A percentile compares a stretch with the other conserved stretches of the same genome.
Conservation (phyloP, 2,329 filamentous ascomycete genomes). For the Penicillium fuscoglaucum region DNA sequence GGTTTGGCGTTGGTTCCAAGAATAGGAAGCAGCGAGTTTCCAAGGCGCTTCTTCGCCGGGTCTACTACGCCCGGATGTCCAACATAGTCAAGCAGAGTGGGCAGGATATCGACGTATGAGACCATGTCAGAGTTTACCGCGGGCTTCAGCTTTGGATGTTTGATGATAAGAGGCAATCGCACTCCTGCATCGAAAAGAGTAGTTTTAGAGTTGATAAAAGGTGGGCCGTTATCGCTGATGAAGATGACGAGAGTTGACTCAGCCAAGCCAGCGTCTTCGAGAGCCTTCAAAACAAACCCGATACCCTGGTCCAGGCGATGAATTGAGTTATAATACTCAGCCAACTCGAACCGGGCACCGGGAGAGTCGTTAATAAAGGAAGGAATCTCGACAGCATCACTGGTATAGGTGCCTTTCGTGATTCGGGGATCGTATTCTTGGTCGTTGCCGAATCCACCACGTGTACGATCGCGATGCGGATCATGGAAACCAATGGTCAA, state of each 20-base stretch:
- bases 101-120: slow-evolving; percentile 51
- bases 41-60: slow-evolving; percentile 23
- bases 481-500: slow-evolving; percentile 52
- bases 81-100: slow-evolving; percentile 48
- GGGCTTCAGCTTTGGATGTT: slow-evolving; percentile 31
- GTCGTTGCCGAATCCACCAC: slow-evolving; percentile 49
- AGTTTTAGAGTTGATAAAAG: slow-evolving; percentile 55
- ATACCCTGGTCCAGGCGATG: slow-evolving; percentile 46
- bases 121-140: slow-evolving; percentile 47
- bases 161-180: slow-evolving; percentile 46
- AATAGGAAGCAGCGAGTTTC: slow-evolving; percentile 45
- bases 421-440: slow-evolving; percentile 32
- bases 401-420: slow-evolving; percentile 26
- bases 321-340: slow-evolving; percentile 48
- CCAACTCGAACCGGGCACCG: slow-evolving; percentile 46
- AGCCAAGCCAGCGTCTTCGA: slow-evolving; percentile 34
- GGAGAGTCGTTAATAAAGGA: slow-evolving; percentile 46
- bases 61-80: slow-evolving; percentile 9
- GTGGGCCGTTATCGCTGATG: slow-evolving; percentile 52
- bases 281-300: slow-evolving; percentile 40
- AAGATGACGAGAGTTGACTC: slow-evolving; percentile 48
- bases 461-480: slow-evolving; percentile 47
- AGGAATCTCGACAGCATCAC: slow-evolving; percentile 43
- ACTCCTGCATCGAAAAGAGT: slow-evolving; percentile 53
- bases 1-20: slow-evolving; percentile 22